Conservation (phyloP, 2,329 filamentous ascomycete species). For the Alternaria rosae region DNA sequence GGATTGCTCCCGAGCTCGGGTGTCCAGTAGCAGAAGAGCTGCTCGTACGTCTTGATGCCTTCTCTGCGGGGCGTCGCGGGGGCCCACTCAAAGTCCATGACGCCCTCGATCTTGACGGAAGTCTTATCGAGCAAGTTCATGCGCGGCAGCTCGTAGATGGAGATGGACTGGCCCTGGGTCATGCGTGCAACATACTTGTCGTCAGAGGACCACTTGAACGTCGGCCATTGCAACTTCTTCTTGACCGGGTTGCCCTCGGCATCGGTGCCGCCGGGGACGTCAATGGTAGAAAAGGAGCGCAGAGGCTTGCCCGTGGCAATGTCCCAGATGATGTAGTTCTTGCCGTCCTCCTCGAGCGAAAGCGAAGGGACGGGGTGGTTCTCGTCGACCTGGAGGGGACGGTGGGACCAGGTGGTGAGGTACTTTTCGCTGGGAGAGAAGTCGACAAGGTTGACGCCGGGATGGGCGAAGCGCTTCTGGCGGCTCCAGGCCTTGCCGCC, state of each 20-base stretch:
- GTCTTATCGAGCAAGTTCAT: conserved; percentile 93
- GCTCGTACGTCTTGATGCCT: conserved; percentile 89
- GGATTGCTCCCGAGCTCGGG: conserved; percentile 98
- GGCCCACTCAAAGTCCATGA: conserved; percentile 98
- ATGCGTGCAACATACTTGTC: conserved; percentile 96
- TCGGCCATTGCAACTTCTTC: conserved; percentile 96
- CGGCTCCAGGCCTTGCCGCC: conserved; percentile 88
- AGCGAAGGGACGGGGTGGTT: conserved; percentile 80
- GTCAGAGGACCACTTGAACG: conserved; percentile 99
- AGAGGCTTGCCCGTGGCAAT: conserved; percentile 87
- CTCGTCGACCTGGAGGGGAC: conserved; percentile 90
- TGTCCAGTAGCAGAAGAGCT: conserved; percentile 98
- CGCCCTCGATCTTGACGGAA: conserved; percentile 93
- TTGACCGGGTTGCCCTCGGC: conserved; percentile 72
- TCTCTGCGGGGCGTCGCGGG: conserved; percentile 83
- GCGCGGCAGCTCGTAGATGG: conserved; percentile 85
- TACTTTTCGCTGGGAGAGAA: conserved; percentile 95
- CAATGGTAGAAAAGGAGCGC: conserved; percentile 91
- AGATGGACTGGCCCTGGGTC: conserved; percentile 86
- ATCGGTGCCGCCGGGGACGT: conserved; percentile 71
- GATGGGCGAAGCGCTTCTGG: conserved; percentile 92
- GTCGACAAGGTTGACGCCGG: conserved; percentile 92
- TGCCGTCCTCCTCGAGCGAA: conserved; percentile 87
- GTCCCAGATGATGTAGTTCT: conserved; percentile 99
- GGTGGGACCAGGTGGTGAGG: conserved; percentile 94